Base-by-base conservation (phyloP, 2,329 filamentous ascomycete genomes). In the Apiospora koreana region DNA sequence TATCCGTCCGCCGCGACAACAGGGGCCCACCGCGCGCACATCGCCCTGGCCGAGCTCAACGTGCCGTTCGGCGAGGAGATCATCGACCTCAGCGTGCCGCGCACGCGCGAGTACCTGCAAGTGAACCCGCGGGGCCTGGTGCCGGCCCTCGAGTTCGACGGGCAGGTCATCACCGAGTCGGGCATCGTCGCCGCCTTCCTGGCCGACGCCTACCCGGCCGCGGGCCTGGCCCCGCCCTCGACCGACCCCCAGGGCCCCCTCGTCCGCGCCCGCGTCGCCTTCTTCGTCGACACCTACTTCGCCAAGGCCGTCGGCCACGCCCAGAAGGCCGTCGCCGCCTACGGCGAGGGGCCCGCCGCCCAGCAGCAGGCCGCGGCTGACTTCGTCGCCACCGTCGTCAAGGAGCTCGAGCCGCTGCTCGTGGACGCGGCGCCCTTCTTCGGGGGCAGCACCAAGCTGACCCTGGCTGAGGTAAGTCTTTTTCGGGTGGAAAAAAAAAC, bases 1-100 rank as follows among this genome's bases (percentile, higher is more conserved):
- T 62, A 3, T 10, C 54, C 18, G 18, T 21, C 16, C n/a, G n/a
- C 8, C 18, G 43, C 18, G 12, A 31, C 41, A 23, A 46, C 23
- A 72, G 71, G 71, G 71, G 69, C 71, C 21, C 68, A 72, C 25
- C 71, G 71, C n/a, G 71, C 65, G 7, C 69, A 72, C 18, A 67
- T 72, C 4, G 69, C 71, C 9, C 71, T 72, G 23, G 41, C 67
- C 1, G 69, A 70, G 54, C 69, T 72, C 35, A 42, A 64, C n/a
- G 43, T 72, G 18, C 69, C 69, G 9, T 72, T 67, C 45, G 69
- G 70, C 25, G 71, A 72, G n/a, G 54, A 69, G 23, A 65, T 69
- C 28, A 62, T 72, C 69, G 69, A 72, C 45, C 66, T 68, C 66
- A 25, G 28, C 7, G 66, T 54, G 23, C 66, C 66, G 31, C 66